Percentiles rank a stretch among this genome's conserved stretches.
Conservation (phyloP, 179 eudicot genomes). For the Beta macrorhiza region DNA sequence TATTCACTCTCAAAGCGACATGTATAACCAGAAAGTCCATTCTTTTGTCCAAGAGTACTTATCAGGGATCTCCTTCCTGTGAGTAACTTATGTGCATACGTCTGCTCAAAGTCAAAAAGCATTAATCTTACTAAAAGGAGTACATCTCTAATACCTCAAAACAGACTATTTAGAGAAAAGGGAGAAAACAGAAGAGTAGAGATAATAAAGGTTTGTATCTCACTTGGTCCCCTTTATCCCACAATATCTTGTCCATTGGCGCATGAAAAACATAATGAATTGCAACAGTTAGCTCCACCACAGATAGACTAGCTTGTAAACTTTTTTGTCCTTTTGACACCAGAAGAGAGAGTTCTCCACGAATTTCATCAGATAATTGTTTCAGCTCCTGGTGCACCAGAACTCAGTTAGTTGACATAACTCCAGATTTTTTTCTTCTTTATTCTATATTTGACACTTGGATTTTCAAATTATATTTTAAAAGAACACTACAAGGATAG, state of each 20-base stretch:
- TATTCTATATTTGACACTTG: too few species aligned
- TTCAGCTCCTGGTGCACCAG: slow-evolving; percentile 63
- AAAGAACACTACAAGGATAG: slow-evolving; percentile 12
- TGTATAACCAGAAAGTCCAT: slow-evolving; percentile 54
- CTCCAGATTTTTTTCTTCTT: neutral
- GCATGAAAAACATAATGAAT: slow-evolving; percentile 80
- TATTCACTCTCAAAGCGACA: slow-evolving; percentile 59
- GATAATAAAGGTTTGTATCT: slow-evolving; percentile 22
- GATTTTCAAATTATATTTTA: neutral
- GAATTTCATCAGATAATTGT: slow-evolving; percentile 71
- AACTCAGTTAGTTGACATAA: slow-evolving; percentile 20
- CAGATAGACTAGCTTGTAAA: slow-evolving; percentile 62
- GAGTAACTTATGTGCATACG: slow-evolving; percentile 80
- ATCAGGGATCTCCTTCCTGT: slow-evolving; percentile 74
- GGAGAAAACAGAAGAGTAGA: slow-evolving; percentile 1
- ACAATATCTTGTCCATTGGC: slow-evolving; percentile 83
- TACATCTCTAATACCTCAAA: neutral
- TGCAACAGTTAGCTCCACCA: slow-evolving; percentile 82
- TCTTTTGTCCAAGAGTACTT: slow-evolving; percentile 47
- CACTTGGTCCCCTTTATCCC: slow-evolving; percentile 88
- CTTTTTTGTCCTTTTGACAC: slow-evolving; percentile 51
- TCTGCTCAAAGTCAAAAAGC: slow-evolving; percentile 39
- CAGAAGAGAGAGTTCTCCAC: slow-evolving; percentile 60
- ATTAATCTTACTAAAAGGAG: slow-evolving; percentile 8
- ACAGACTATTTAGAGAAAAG: neutral